Base-by-base conservation (phyloP, 2,329 filamentous ascomycete genomes). In the Helminthosporium solani region DNA sequence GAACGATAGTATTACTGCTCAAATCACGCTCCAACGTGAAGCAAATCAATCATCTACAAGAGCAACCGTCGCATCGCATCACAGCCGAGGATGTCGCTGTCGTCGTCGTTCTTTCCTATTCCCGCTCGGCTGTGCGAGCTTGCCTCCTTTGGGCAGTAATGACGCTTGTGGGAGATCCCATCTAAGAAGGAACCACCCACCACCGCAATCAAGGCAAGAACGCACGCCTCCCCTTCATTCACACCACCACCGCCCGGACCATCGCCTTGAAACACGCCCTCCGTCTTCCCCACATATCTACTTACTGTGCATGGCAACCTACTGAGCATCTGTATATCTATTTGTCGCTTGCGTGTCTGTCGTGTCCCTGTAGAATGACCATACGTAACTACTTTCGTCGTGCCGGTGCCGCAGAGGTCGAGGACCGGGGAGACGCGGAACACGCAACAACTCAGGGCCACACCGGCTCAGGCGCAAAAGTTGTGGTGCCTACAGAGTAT, bases 401-500 rank as follows among this genome's bases (percentile, higher is more conserved):
- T 31, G 61, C 63, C 40, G 66, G 64, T 44, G 59, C 54, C 25
- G 60, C 56, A 46, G 68, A 70, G 15, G 42, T 58, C 38, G 66
- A 70, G n/a, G 63, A 66, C 35, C 67, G 60, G 56, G 59, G 44
- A 50, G 54, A 53, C 30, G 50, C 66, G 50, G 69, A 67, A 44
- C 57, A 52, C n/a, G n/a, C n/a, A 41, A 63, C 57, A 8, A 68
- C 70, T 49, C 58, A 64, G 53, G 58, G 54, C 50, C 65, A 62
- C 30, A 50, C 64, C n/a, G 61, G 68, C 38, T 60, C 57, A 20
- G 70, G 67, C 46, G 47, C 66, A 45, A 69, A 71, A 44, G 67
- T 74, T 54, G 72, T 74, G 53, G 68, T 73, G 50, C 66, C 73
- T 11, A 60, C 70, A n/a, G 76, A 79, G 53, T 79, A 78, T 65